Evolutionary conservation across 352 stramenopile species (phyloP).

Genomic region (Globisporangium lucens): DNA sequence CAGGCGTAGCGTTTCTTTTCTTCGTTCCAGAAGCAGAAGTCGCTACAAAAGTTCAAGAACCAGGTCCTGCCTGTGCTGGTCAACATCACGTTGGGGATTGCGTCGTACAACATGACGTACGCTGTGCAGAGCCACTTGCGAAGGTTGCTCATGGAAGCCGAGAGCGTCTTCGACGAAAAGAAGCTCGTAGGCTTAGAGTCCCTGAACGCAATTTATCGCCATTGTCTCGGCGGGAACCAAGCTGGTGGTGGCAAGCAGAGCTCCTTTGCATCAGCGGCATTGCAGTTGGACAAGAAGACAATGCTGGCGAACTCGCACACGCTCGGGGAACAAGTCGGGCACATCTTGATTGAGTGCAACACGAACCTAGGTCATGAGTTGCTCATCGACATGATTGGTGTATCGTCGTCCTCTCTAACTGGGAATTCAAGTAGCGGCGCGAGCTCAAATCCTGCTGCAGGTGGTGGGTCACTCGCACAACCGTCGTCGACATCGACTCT

Average conservation of each 20-base stretch:
- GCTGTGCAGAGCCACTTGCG: conserved; percentile 65
- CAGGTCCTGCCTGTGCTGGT: conserved; percentile 45
- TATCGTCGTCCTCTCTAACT: not conserved
- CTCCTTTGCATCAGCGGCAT: not conserved
- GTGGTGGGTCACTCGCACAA: not conserved
- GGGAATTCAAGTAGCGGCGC: conserved; percentile 10
- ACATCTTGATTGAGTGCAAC: conserved; percentile 70
- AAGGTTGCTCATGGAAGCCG: conserved; percentile 47
- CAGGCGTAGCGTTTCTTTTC: conserved; percentile 82
- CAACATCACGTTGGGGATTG: conserved; percentile 51
- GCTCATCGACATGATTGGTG: conserved; percentile 12
- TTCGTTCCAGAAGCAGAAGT: conserved; percentile 37
- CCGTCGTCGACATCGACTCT: not conserved
- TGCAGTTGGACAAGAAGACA: conserved; percentile 33
- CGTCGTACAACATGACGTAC: conserved; percentile 71
- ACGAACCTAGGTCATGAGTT: conserved; percentile 48
- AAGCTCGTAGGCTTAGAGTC: conserved; percentile 64
- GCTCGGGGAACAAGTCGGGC: conserved; percentile 57
- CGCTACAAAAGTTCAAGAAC: conserved; percentile 28
- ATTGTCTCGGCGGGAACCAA: not conserved
- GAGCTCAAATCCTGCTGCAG: not conserved
- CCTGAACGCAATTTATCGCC: conserved; percentile 26
- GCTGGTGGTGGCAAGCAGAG: not conserved
- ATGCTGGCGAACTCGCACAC: conserved; percentile 25
- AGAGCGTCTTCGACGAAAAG: conserved; percentile 68